Percentiles rank a stretch among this genome's conserved stretches.
Evolutionary conservation across 768 basidiomycete species (phyloP).

Genomic region (Fibroporia radiculosa): DNA sequence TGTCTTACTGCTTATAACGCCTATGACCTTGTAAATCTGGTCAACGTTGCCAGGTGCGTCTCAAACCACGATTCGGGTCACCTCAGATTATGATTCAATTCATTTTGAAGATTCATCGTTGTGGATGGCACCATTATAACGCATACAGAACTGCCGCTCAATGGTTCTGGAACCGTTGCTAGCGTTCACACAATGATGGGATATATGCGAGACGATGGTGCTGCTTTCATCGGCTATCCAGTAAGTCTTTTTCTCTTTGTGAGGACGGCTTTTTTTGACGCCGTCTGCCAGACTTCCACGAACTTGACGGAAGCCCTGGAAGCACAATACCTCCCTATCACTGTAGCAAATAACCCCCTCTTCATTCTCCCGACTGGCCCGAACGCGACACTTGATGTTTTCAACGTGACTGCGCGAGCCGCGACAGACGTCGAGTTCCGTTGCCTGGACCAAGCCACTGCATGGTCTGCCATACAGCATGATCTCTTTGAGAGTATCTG

Average conservation of each 20-base stretch:
- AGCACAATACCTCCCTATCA: constrained; percentile 16
- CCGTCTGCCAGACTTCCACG: constrained; percentile 5
- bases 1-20: constrained; percentile 32
- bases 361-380: constrained; percentile 33
- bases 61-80: neutral
- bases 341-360: constrained; percentile 19
- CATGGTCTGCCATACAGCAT: constrained; percentile 34
- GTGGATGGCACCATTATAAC: constrained; percentile 40
- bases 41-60: constrained; percentile 23
- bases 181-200: constrained; percentile 42
- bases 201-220: constrained; percentile 44
- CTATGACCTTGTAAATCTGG: constrained; percentile 27
- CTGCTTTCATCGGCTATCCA: constrained; percentile 36
- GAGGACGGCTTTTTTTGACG: neutral
- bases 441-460: constrained; percentile 44
- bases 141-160: constrained; percentile 29
- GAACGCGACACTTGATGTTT: constrained; percentile 33
- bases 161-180: constrained; percentile 28
- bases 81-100: neutral
- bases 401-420: constrained; percentile 38
- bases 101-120: constrained; percentile 29
- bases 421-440: constrained; percentile 39
- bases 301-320: constrained; percentile 17
- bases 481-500: constrained; percentile 33
- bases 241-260: constrained; percentile 4